These are phyloP conservation scores for Gynochthodes officinalis DNA, from an alignment of 257 asterid genomes.

Conservation along the genomic window DNA sequence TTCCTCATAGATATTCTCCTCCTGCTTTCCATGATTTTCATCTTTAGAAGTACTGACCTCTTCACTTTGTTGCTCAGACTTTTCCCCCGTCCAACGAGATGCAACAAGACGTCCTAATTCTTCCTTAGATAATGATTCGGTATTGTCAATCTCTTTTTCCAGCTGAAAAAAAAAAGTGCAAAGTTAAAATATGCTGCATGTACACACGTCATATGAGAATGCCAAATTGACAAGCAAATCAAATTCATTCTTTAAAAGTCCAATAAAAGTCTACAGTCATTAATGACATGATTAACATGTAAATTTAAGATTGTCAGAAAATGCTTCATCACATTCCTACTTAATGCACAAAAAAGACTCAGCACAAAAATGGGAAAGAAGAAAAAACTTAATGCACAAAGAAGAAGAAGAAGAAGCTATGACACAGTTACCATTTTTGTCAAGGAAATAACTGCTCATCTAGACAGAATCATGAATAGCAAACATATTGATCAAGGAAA, in stretches of 20 bases:
- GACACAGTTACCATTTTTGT: no score
- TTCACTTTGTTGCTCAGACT: slow-evolving; percentile 47
- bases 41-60: slow-evolving; percentile 37
- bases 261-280: not conserved
- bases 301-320: not conserved
- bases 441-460: no score
- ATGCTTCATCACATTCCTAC: not conserved
- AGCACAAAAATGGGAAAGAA: not conserved
- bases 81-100: slow-evolving; percentile 93
- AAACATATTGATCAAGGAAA: no score
- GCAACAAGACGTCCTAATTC: slow-evolving; percentile 92
- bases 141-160: slow-evolving; percentile 41
- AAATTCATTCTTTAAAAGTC: not conserved
- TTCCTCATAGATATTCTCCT: slow-evolving; percentile 51
- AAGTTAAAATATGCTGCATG: not conserved
- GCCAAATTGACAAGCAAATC: not conserved
- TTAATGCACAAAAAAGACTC: not conserved
- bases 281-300: not conserved
- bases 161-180: slow-evolving; percentile 44
- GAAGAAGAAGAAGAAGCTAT: not conserved
- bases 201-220: not conserved
- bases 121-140: slow-evolving; percentile 76
- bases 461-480: no score
- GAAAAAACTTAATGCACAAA: not conserved
- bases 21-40: slow-evolving; percentile 43